Base-by-base conservation (phyloP, 352 stramenopile species). In the Phytophthora multivora region DNA sequence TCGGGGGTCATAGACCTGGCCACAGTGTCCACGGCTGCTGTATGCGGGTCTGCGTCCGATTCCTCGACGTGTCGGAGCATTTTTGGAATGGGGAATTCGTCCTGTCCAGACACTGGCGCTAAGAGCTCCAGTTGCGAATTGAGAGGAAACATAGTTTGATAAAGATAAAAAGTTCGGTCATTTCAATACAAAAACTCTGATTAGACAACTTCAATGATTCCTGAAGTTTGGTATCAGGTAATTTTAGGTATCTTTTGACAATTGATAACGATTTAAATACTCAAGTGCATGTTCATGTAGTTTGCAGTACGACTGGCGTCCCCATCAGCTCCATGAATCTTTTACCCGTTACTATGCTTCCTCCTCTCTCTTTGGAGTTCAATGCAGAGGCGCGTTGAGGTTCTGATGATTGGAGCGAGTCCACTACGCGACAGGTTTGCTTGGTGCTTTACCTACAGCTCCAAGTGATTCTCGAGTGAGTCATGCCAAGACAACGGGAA, bases 61-160 rank as follows among this genome's bases (percentile, higher is more conserved):
- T 58, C 45, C 11, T 11, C 21, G 13, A 16, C 5, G 11, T 58
- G 25, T 36, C 26, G 33, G 23, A 40, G 58, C 58, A 66, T 65
- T 25, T 9, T 53, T 61, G 59, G 23, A 64, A 60, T 60, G 52
- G 52, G 52, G 45, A 64, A 55, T 64, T 64, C 47, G 30, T 16
- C 59, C 25, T 42, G 51, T 56, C 59, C 59, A 66, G 59, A 62
- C 59, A 66, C 51, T 66, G 59, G 43, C 42, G 26, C 25, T 62
- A 62, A 39, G n/a, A 23, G 3, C 6, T 18, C 2, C 0, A n/a
- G 19, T 58, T 58, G 51, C 26, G 7, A 15, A 33, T 49, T 58
- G 5, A 60, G 40, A 19, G 8, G 13, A 15, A 1, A 0, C 21
- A 41, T 61, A 61, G 15, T 53, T 46, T 47, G n/a, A 28, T 40